Conservation (phyloP, 2,329 filamentous ascomycete genomes). For the Fusarium piperis region DNA sequence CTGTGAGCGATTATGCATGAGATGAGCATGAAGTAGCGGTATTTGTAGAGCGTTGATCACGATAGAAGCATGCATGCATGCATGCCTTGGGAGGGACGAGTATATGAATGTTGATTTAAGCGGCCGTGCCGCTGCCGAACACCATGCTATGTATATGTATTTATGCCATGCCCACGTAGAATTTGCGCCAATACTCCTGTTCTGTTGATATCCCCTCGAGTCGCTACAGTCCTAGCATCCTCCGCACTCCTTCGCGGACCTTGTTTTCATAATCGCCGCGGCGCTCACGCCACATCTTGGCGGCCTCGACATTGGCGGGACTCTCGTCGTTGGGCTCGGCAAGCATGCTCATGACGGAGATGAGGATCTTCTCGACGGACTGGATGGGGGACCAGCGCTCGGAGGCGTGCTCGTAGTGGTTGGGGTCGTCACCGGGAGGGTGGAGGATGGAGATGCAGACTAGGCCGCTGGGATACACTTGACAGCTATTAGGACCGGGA, state of each 20-base stretch:
- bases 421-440: conserved; percentile 94
- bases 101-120: conserved; percentile 38
- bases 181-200: conserved; percentile 38
- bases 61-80: conserved; percentile 29
- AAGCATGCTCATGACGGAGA: conserved; percentile 98
- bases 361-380: conserved; percentile 96
- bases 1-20: conserved; percentile 53
- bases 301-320: conserved; percentile 94
- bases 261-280: conserved; percentile 85
- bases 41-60: conserved; percentile 40
- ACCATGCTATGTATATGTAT: conserved; percentile 35
- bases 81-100: conserved; percentile 27
- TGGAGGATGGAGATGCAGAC: conserved; percentile 99
- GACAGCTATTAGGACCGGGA: background rate
- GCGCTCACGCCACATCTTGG: conserved; percentile 93
- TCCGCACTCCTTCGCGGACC: conserved; percentile 84
- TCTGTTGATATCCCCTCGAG: conserved; percentile 4
- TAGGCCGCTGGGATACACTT: conserved; percentile 90
- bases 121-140: conserved; percentile 36
- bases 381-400: conserved; percentile 98
- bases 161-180: conserved; percentile 24
- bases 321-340: conserved; percentile 97
- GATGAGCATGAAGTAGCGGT: conserved; percentile 25
- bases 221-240: conserved; percentile 76
- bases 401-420: conserved; percentile 96